Conservation (phyloP, 1,139 yeast genomes). For the Suhomyces bokatorum region DNA sequence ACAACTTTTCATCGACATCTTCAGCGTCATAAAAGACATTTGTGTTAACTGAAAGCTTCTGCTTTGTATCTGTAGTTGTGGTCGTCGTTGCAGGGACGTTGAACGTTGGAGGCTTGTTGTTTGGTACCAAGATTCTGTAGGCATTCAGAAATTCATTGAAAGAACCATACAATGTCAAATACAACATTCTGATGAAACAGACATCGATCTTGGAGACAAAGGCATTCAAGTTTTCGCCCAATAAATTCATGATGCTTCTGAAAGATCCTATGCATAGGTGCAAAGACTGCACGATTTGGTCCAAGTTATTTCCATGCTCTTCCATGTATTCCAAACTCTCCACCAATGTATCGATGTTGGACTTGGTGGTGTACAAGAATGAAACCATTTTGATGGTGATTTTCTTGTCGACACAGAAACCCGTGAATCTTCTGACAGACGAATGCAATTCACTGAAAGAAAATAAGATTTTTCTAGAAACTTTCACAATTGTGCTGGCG, state of each 20-base stretch:
- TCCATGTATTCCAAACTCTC: constrained; percentile 61
- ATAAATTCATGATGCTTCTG: constrained; percentile 49
- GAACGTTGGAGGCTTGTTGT: constrained; percentile 14
- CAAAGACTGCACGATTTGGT: constrained; percentile 31
- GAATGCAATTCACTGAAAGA: constrained; percentile 71
- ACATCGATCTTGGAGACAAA: constrained; percentile 62
- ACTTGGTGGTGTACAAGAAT: constrained; percentile 54
- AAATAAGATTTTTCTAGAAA: constrained; percentile 57
- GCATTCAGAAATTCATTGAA: constrained; percentile 77
- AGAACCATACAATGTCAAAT: constrained; percentile 70
- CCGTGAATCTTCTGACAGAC: constrained; percentile 63
- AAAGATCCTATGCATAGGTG: constrained; percentile 46
- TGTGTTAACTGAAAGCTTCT: constrained; percentile 27
- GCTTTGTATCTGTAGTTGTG: constrained; percentile 25
- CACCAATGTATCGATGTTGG: constrained; percentile 59
- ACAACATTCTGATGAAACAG: constrained; percentile 69
- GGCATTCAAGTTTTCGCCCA: constrained; percentile 47
- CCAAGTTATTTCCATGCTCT: constrained; percentile 36
- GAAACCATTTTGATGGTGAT: constrained; percentile 60
- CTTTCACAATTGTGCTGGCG: constrained; percentile 40
- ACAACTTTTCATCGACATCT: constrained; percentile 75
- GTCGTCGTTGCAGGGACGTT: constrained; percentile 7
- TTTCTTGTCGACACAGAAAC: constrained; percentile 65
- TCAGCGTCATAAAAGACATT: constrained; percentile 30
- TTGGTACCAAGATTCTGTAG: constrained; percentile 54